phyloP scores from a whole-genome alignment of 371 early-diverging fungal genomes.

The Cokeromyces recurvatus region DNA sequence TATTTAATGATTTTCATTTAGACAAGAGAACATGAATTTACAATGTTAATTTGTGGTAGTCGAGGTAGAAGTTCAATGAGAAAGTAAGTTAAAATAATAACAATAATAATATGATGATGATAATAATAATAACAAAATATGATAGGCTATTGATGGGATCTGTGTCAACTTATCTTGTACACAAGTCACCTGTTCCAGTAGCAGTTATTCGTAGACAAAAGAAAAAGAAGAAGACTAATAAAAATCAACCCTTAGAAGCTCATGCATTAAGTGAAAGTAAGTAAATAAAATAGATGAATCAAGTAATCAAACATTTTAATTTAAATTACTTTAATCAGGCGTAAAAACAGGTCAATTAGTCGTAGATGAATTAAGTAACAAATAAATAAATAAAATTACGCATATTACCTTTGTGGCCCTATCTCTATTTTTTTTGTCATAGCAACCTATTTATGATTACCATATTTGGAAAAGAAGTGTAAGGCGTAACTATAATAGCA shows the following conservation, averaged over 20 bases:
- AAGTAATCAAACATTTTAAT: not conserved
- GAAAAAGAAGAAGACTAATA: conserved; percentile 31
- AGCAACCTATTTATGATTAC: too few relatives aligned
- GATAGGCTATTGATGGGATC: conserved; percentile 17
- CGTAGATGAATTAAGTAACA: conserved; percentile 32
- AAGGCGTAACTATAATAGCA: too few relatives aligned
- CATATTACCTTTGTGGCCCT: too few relatives aligned
- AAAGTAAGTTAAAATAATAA: conserved; percentile 4
- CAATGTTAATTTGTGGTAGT: conserved; percentile 11
- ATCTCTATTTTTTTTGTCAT: not conserved
- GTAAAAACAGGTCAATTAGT: conserved; percentile 25
- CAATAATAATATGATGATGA: too few relatives aligned
- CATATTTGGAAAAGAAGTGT: too few relatives aligned
- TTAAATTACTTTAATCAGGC: conserved; percentile 10
- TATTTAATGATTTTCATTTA: too few relatives aligned
- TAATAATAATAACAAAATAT: too few relatives aligned
- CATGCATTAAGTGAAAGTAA: conserved; percentile 32
- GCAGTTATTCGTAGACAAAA: conserved; percentile 49
- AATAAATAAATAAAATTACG: too few relatives aligned
- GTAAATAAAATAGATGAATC: not conserved
- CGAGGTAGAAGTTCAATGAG: conserved; percentile 15
- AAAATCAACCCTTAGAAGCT: conserved; percentile 11
- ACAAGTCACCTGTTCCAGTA: conserved; percentile 46
- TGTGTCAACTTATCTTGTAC: conserved; percentile 17
- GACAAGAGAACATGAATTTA: conserved; percentile 10